These are phyloP conservation scores for Fusarium guadeloupense DNA, from an alignment of 2,329 filamentous ascomycete species.

Conservation along the genomic window DNA sequence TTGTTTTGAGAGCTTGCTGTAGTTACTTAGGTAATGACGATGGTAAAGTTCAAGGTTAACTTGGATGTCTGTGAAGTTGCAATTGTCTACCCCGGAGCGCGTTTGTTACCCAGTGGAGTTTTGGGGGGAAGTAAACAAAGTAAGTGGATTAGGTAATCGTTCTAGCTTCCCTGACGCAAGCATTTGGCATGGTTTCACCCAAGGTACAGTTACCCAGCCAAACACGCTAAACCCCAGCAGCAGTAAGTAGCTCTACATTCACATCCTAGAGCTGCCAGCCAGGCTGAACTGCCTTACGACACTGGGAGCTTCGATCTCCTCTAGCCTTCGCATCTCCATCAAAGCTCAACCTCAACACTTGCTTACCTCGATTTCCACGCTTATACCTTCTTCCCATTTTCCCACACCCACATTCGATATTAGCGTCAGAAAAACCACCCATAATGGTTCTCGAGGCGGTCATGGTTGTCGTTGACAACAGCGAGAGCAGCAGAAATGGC, in stretches of 20 bases:
- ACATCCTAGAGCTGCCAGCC: conserved; percentile 46
- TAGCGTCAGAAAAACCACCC: conserved; percentile 50
- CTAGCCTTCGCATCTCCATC: conserved; percentile 43
- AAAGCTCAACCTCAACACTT: conserved; percentile 34
- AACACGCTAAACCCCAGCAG: not conserved
- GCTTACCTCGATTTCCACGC: not conserved
- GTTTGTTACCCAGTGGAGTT: conserved; percentile 37
- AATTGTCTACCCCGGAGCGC: conserved; percentile 36
- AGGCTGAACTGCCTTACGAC: conserved; percentile 61
- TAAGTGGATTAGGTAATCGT: conserved; percentile 42
- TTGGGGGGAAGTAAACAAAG: conserved; percentile 45
- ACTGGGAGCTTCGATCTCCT: conserved; percentile 42
- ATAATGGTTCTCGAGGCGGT: conserved; percentile 99
- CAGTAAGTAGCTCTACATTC: conserved; percentile 38
- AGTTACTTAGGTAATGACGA: conserved; percentile 7
- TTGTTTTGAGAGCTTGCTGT: conserved; percentile 31
- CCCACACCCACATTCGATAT: conserved; percentile 2
- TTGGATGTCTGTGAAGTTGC: conserved; percentile 19
- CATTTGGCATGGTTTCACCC: conserved; percentile 3
- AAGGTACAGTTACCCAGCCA: conserved; percentile 32
- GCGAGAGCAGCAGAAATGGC: conserved; percentile 97
- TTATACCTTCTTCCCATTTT: conserved; percentile 2
- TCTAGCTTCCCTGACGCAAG: conserved; percentile 37
- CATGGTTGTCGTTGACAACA: conserved; percentile 99
- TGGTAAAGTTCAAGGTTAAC: conserved; percentile 15